Conservation (phyloP, 495 filamentous ascomycete species). For the Peziza echinospora region DNA sequence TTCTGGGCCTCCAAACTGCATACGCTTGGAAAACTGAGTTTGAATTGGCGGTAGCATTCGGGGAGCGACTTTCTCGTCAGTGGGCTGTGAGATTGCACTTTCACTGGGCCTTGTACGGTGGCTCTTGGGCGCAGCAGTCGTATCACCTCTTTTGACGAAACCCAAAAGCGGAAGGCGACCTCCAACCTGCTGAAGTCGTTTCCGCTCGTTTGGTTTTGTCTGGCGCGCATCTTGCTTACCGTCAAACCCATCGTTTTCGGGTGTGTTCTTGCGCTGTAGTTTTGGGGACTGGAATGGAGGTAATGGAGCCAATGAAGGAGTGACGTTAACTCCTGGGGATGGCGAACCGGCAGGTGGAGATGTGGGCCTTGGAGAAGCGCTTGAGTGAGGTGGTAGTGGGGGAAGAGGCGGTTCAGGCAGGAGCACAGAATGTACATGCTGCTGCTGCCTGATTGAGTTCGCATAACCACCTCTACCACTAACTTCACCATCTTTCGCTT, state of each 20-base stretch:
- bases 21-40: background rate
- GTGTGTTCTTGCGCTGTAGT: slow-evolving; percentile 5
- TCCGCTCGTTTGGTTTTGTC: slow-evolving; percentile 15
- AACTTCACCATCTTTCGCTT: background rate
- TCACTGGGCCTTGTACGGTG: background rate
- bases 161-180: background rate
- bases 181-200: slow-evolving; percentile 9
- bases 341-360: slow-evolving; percentile 22
- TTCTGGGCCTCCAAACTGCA: background rate
- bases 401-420: slow-evolving; percentile 29
- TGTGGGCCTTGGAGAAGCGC: slow-evolving; percentile 24
- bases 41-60: background rate
- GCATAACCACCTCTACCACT: slow-evolving; percentile 6
- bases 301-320: slow-evolving; percentile 7
- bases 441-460: slow-evolving; percentile 19
- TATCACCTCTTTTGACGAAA: background rate
- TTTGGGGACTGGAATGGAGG: slow-evolving; percentile 14
- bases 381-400: slow-evolving; percentile 17
- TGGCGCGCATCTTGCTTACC: slow-evolving; percentile 10
- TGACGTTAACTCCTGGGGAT: slow-evolving; percentile 6
- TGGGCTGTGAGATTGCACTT: background rate
- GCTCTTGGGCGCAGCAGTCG: background rate
- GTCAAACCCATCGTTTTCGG: background rate
- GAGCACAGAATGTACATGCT: slow-evolving; percentile 28
- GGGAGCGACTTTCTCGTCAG: background rate